Base-by-base conservation (phyloP, 345 rosid genomes). In the Hibiscus mutabilis region DNA sequence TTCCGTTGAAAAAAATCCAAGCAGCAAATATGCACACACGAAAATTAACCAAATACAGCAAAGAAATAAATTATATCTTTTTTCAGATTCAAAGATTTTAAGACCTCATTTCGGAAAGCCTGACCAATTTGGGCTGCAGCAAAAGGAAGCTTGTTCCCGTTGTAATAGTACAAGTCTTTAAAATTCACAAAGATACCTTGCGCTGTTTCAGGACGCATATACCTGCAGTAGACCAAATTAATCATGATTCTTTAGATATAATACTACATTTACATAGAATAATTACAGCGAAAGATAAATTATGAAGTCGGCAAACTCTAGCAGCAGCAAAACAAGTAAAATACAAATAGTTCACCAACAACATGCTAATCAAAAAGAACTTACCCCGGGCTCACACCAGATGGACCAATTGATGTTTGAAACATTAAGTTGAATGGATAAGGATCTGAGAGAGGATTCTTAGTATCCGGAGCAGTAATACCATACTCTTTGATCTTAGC, bases 91-190 rank as follows among this genome's bases (percentile, higher is more conserved):
- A 42, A 33, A 14, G 71, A 68, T 58, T 27, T 51, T 21, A 60
- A 72, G 72, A 94, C 98, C 97, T 92, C 98, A 73, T 94, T 94
- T 77, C 98, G 86, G 73, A 90, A 94, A 66, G 97, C 98, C 87
- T 89, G 97, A 21, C 98, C 98, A 84, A 91, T 89, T 81, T 93
- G 98, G 69, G 98, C 98, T 0, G 97, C 98, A 40, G 97, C 98
- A 84, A 94, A 94, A 9, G 98, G 97, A 60, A 94, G 95, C 80
- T 90, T 94, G 64, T 83, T 86, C 40, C 97, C 97, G 49, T 94
- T 94, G 81, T 91, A 89, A 82, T 94, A 87, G 73, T 94, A 94
- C 79, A 91, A 68, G 52, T 94, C 93, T 74, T 87, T 90, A 78
- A 94, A 94, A 73, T 94, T 90, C 57, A 94, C 98, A 74, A 94